Evolutionary conservation across 345 rosid genomes (phyloP), one percentile per base, ranked within the genome.

Genomic region (Salix exigua): DNA sequence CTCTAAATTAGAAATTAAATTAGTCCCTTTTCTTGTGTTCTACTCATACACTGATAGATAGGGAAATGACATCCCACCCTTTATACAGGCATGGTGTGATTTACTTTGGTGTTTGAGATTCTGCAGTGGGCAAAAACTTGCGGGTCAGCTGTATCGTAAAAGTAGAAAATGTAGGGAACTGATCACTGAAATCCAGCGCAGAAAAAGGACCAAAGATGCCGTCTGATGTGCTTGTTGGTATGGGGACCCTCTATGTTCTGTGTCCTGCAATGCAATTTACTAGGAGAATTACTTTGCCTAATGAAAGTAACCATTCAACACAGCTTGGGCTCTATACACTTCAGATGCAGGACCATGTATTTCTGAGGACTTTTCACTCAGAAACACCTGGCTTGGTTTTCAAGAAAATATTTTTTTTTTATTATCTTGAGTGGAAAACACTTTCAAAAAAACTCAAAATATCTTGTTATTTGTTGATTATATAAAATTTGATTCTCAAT

Each of bases 141-240:
- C 60, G 28, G 33, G 23, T 48, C 28, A 70, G 23, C 75, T 73
- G 73, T 68, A 44, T 31, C 26, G 40, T 62, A 72, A 73, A 74
- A 42, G 61, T 82, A 63, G 61, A 55, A 70, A 44, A 71, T 65
- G 70, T 72, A 33, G 73, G 72, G 50, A 40, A 38, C 26, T 55
- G 13, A 55, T 55, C 25, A 10, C 13, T 55, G 61, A 55, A n/a
- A 21, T 53, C 21, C 25, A 37, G 31, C 4, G 44, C 46, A 65
- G 30, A 55, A 63, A 61, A 51, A 71, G 74, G 63, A 70, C 61
- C 65, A 40, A 60, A 48, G 4, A 55, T 37, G 31, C 51, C 51
- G 58, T 76, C 79, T 67, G 75, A 67, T 81, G 79, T 75, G 66
- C 79, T n/a, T 48, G 67, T 66, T 44, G 37, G 66, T 74, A 75